A percentile compares a stretch with the other conserved stretches of the same genome.
Conservation (phyloP, 441 rosid genomes). For the Aleurites moluccanus region DNA sequence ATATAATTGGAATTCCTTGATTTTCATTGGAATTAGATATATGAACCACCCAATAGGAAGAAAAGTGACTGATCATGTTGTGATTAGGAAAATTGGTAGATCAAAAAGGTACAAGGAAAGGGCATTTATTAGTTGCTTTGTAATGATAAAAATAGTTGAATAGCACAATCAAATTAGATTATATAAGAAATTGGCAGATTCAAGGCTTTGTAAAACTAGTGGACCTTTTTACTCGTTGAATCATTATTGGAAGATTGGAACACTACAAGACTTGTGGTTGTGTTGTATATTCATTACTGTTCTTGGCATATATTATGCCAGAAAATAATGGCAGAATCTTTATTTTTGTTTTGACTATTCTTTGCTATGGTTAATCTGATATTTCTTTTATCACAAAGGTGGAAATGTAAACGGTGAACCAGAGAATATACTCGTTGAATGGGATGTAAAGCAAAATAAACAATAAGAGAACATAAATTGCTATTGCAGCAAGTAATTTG, state of each 20-base stretch:
- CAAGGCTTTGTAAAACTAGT: background rate
- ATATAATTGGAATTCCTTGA: background rate
- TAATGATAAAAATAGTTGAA: constrained; percentile 3
- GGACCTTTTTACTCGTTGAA: background rate
- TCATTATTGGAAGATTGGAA: background rate
- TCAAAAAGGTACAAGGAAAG: constrained; percentile 6
- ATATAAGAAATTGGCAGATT: background rate
- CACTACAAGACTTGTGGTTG: background rate
- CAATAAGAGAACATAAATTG: too few species aligned
- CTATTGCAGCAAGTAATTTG: too few species aligned
- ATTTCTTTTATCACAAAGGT: background rate
- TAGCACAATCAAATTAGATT: background rate
- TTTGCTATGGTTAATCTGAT: background rate
- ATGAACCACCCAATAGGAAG: background rate
- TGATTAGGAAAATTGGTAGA: background rate
- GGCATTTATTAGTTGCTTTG: background rate
- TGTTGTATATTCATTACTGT: background rate
- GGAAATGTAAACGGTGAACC: background rate
- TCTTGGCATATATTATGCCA: too few species aligned
- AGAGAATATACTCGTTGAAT: too few species aligned
- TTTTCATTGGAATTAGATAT: background rate
- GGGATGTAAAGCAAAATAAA: too few species aligned
- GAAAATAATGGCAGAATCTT: background rate
- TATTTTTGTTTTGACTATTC: background rate
- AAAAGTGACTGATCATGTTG: background rate